A percentile compares a stretch with the other conserved stretches of the same genome.
Conservation (phyloP, 805 yeast genomes). For the Saccharomyces jurei region DNA sequence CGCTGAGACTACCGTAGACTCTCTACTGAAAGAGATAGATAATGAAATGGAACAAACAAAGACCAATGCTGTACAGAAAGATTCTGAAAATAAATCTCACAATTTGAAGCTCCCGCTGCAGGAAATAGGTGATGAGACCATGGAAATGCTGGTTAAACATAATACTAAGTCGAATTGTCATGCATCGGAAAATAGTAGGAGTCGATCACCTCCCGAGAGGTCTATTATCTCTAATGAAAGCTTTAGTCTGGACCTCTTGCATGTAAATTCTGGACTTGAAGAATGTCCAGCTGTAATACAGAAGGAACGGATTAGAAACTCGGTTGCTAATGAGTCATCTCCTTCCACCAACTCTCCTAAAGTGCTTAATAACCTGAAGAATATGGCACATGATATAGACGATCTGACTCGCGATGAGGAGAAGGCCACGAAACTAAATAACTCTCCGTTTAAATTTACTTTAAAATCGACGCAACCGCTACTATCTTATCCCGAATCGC, state of each 20-base stretch:
- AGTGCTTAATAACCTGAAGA: not conserved
- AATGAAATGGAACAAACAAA: slow-evolving; percentile 20
- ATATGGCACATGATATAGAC: not conserved
- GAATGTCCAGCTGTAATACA: not conserved
- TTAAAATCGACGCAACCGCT: slow-evolving; percentile 21
- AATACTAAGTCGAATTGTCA: slow-evolving; percentile 13
- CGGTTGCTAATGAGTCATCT: not conserved
- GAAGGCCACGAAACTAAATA: not conserved
- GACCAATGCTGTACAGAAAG: not conserved
- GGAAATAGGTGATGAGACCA: slow-evolving; percentile 29
- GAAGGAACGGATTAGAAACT: not conserved
- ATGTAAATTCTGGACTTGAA: not conserved
- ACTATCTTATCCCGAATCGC: slow-evolving; percentile 4
- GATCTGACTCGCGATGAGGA: not conserved
- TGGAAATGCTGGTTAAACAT: slow-evolving; percentile 25
- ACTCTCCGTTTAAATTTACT: slow-evolving; percentile 4
- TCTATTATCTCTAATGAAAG: slow-evolving; percentile 16
- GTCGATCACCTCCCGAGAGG: slow-evolving; percentile 1
- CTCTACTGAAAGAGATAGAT: slow-evolving; percentile 26
- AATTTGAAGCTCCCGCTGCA: slow-evolving; percentile 16
- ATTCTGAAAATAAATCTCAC: not conserved
- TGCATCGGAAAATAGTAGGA: not conserved
- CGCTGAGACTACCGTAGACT: slow-evolving; percentile 19
- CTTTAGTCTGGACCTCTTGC: not conserved
- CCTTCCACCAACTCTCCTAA: not conserved